Percentiles rank a stretch among this genome's conserved stretches.
These are phyloP conservation scores for Pestalotiopsis sp. DNA, from an alignment of 2,329 filamentous ascomycete species.

Conservation along the genomic window DNA sequence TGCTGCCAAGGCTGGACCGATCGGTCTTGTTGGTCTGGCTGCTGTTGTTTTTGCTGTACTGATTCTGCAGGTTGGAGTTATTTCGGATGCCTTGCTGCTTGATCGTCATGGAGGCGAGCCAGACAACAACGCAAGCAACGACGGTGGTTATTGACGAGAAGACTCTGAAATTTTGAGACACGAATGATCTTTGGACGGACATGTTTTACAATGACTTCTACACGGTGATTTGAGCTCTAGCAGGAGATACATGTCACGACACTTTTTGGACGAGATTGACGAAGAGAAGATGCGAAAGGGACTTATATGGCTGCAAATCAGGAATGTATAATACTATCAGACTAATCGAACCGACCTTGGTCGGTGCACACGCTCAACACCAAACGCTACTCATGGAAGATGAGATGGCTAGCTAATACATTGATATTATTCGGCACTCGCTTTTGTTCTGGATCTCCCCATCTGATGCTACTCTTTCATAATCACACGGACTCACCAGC, in stretches of 20 bases:
- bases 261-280: conserved; percentile 20
- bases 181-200: conserved; percentile 21
- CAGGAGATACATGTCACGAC: conserved; percentile 21
- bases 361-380: neutral
- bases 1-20: conserved; percentile 36
- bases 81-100: neutral
- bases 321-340: neutral
- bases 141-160: neutral
- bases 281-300: conserved; percentile 3
- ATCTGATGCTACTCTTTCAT: too few relatives aligned
- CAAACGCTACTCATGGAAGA: neutral
- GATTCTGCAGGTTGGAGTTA: conserved; percentile 32
- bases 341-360: neutral
- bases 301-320: neutral
- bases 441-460: neutral
- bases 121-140: neutral
- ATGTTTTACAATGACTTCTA: conserved; percentile 24
- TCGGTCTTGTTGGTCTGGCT: conserved; percentile 38
- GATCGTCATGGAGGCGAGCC: neutral
- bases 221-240: conserved; percentile 26
- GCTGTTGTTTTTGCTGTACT: conserved; percentile 40
- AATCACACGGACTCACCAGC: too few relatives aligned
- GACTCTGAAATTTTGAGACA: conserved; percentile 10
- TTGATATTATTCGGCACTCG: neutral
- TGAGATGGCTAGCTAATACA: neutral